Evolutionary conservation across 2,329 filamentous ascomycete genomes (phyloP).

Genomic region (Cladosporium sp.): DNA sequence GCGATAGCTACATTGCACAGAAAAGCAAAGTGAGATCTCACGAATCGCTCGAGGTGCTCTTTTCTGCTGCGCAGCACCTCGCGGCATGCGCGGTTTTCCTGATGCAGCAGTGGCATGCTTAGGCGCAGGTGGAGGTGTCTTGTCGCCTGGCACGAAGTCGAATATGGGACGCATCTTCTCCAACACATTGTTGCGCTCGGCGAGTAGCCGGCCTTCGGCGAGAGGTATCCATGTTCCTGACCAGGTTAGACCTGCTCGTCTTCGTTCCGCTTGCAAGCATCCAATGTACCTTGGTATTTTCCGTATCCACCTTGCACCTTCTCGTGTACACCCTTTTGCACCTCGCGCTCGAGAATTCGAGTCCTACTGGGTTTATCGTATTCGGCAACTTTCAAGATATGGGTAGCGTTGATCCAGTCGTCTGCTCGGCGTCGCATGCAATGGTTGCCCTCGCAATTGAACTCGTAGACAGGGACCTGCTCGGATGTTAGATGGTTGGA

Average conservation of each 20-base stretch:
- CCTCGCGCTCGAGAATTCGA: slow-evolving; percentile 90
- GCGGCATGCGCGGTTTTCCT: slow-evolving; percentile 77
- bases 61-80: slow-evolving; percentile 37
- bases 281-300: slow-evolving; percentile 81
- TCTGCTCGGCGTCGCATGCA: slow-evolving; percentile 93
- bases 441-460: slow-evolving; percentile 83
- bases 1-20: neutral
- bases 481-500: slow-evolving; percentile 20
- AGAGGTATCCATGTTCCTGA: slow-evolving; percentile 94
- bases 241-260: neutral
- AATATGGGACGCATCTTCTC: slow-evolving; percentile 85
- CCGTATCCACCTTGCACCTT: slow-evolving; percentile 98
- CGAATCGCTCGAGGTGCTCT: slow-evolving; percentile 26
- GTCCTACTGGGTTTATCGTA: slow-evolving; percentile 97
- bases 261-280: neutral
- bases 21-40: neutral
- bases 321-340: slow-evolving; percentile 94
- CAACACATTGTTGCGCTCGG: slow-evolving; percentile 81
- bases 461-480: slow-evolving; percentile 93
- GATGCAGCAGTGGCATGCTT: slow-evolving; percentile 72
- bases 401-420: slow-evolving; percentile 99
- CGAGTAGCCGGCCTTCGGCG: slow-evolving; percentile 74
- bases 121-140: slow-evolving; percentile 88
- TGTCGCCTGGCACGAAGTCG: slow-evolving; percentile 79
- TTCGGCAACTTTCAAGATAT: slow-evolving; percentile 94